Base-by-base conservation (phyloP, 2,329 filamentous ascomycete species). In the Teratosphaeria nubilosa region DNA sequence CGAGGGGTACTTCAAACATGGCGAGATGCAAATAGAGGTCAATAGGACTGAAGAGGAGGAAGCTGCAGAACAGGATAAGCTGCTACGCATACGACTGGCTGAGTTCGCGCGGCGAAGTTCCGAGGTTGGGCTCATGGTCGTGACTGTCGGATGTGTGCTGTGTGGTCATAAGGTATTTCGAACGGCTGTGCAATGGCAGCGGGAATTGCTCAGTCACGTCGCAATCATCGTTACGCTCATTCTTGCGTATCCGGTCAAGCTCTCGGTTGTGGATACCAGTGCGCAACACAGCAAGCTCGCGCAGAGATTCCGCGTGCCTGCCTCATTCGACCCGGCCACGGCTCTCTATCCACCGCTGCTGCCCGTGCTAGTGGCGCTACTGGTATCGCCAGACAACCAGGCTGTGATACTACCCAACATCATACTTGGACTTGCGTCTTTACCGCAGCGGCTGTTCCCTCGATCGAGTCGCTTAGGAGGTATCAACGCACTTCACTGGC, bases 271-370 rank as follows among this genome's bases (percentile, higher is more conserved):
- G 48, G 69, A 70, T 61, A 68, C 64, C 4, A 63, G 60, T 32
- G 65, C 66, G 10, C 60, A 60, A 16, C 66, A 62, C 30, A 66
- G 58, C 30, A 67, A 65, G 74, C 54, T 74, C 70, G 63, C 76
- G 78, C 54, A 82, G 53, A 67, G 70, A 24, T 73, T 85, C 66
- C 78, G 80, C 48, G 77, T 96, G 41, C 90, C 91, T 0, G 76
- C 84, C 3, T 80, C 82, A n/a, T 95, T 96, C 73, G 92, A 97
- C 68, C 91, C 91, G 2, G 92, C 92, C 6, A 90, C 91, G 11
- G 79, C 96, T n/a, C 74, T 96, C 58, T 97, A 96, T 70, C 92
- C 92, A 20, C 81, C 87, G 5, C 74, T 86, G 2, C 79, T 96
- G 31, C 90, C 91, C 0, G 74, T 91, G 16, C 79, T 91, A 52